Evolutionary conservation across 78 protist species (phyloP), one percentile per base, ranked within the genome.

Genomic region (Chrysochromulina parva): DNA sequence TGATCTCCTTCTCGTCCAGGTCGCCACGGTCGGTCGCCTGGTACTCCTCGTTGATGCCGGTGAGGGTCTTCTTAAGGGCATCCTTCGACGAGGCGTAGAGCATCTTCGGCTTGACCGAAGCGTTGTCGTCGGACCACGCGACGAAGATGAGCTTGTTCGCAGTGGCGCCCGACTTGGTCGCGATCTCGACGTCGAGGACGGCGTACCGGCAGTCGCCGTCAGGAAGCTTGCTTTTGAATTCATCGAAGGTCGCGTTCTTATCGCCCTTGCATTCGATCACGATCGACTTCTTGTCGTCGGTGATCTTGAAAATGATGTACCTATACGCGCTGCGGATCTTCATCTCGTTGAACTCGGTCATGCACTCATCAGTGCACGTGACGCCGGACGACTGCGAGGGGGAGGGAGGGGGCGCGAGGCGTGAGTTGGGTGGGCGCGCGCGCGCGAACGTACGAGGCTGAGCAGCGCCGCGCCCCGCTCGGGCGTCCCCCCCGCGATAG

Each of bases 1-100:
- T 13, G 92, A 97, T 94, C 53, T 24, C 90, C 50, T 67, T 57
- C 60, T 71, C 57, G 65, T 90, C 92, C 84, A 95, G 65, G 88
- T 97, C 98, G 65, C 92, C 90, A 14, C n/a, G 11, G 89, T 94
- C 97, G 59, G 97, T 97, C 60, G 97, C 98, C 94, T 97, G 98
- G 95, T 95, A 71, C 94, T 96, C 98, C 28, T 88, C 80, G 85
- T 24, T 81, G 92, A 96, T 93, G 88, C 98, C 98, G 1, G 82
- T 95, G 66, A 96, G 95, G 93, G 93, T 81, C 95, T 95, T 95
- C 67, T 89, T 53, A 84, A 97, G 67, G 17, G 95, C 92, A 84
- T 95, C 98, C 94, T 97, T 97, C 67, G 96, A 93, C 9, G 96
- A 92, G 62, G 98, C 96, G 95, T 92, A 93, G 58, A 97, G 93